Conservation (phyloP, 129 eudicot genomes). For the Escallonia herrerae region DNA sequence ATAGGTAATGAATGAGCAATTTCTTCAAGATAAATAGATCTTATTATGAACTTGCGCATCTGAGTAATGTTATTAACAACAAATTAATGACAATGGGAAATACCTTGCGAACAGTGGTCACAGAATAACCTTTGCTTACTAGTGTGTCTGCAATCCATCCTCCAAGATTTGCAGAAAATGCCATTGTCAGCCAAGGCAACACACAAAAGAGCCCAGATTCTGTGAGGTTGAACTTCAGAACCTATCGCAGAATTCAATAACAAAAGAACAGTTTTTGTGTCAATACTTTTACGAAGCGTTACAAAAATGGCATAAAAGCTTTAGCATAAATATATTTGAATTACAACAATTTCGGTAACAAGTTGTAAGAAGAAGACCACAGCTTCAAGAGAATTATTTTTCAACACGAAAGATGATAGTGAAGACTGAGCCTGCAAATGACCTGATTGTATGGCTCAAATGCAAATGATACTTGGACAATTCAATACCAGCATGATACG, state of each 20-base stretch:
- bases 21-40: too few relatives aligned
- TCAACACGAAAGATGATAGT: background rate
- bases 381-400: background rate
- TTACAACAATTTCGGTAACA: too few relatives aligned
- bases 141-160: slow-evolving; percentile 99
- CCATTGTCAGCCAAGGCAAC: slow-evolving; percentile 97
- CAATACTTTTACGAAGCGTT: background rate
- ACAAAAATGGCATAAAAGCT: background rate
- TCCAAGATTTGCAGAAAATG: slow-evolving; percentile 84
- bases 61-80: too few relatives aligned
- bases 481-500: too few relatives aligned
- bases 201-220: slow-evolving; percentile 86
- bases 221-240: slow-evolving; percentile 75
- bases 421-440: too few relatives aligned
- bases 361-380: background rate
- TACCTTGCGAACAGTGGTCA: slow-evolving; percentile 89
- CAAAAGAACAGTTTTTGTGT: background rate
- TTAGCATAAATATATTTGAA: background rate
- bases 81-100: background rate
- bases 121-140: slow-evolving; percentile 78
- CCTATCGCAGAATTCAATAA: slow-evolving; percentile 37
- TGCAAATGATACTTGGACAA: background rate
- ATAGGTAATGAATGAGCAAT: too few relatives aligned
- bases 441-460: too few relatives aligned
- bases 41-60: too few relatives aligned